Evolutionary conservation across 768 basidiomycete species (phyloP), one percentile per base, ranked within the genome.

Genomic region (Auriculariales sp.): DNA sequence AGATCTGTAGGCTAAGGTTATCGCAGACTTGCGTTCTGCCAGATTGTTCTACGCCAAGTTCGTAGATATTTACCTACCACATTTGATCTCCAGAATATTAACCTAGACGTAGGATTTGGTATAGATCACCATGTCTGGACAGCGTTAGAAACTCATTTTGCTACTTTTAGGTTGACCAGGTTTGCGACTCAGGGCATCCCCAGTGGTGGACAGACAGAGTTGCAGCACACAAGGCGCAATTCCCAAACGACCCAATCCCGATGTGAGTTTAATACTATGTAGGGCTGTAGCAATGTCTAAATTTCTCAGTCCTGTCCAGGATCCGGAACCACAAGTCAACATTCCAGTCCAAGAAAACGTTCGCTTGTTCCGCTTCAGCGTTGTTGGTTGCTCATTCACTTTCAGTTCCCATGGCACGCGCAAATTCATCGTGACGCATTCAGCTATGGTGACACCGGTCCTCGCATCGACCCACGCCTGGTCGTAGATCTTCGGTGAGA

Each of bases 391-490:
- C 49, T 12, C 55, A 56, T 24, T 62, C 60, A 3, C 64, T 61
- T 61, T 62, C 31, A 32, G 31, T 32, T 32, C 31, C 31, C 31
- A 7, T 32, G 31, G 31, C 31, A 32, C 31, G 31, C 31, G 11
- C 30, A 66, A 52, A 63, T 67, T 29, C 65, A 67, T 45, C 60
- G 64, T 28, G 66, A 66, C 46, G 65, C 65, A 3, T 67, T 67
- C 54, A 54, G 54, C 35, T 66, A 67, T 51, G 66, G 66, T 42
- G 64, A 59, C 3, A 56, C 59, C 24, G 65, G 59, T 2, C 56
- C 57, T 4, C 48, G 33, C 7, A 58, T 61, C 9, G 65, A 67
- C 50, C 46, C 60, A 3, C 60, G 66, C 3, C 47, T 63, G n/a
- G 59, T 65, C 34, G 65, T 66, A 31, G 66, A 65, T 56, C 55